Base-by-base conservation (phyloP, 352 stramenopile species). In the Globisporangium barbulae region DNA sequence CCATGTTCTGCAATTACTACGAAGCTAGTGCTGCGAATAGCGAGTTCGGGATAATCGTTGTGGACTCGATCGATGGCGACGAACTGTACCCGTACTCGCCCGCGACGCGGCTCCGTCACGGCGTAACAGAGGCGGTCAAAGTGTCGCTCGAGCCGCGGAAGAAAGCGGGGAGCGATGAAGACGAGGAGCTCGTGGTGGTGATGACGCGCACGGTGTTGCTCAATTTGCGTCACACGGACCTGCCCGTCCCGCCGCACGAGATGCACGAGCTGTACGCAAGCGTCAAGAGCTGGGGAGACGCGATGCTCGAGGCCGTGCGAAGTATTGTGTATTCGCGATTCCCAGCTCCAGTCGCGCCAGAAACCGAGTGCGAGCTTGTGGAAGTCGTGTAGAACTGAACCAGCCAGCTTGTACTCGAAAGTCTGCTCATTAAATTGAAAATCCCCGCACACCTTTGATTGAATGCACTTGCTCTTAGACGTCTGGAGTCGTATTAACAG, bases 41-140 rank as follows among this genome's bases (percentile, higher is more conserved):
- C 2, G 47, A 50, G 28, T 13, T 31, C 12, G 59, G 48, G 5
- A 33, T 65, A 22, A 49, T 65, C 37, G 49, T 57, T 6, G 59
- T 17, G 3, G 41, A 52, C 35, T 65, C 35, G 33, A 35, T 65
- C 19, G 35, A 65, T 21, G 39, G 52, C 0, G 49, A 65, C 25
- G 49, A 53, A 15, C 35, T 58, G 10, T 42, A 35, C 15, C 59
- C 59, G 22, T 59, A 65, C 42, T 65, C 59, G 1, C 37, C 59
- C 0, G 25, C 5, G n/a, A 42, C 39, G 10, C 59, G 31, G 6
- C 6, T 59, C 0, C 59, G 49, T 4, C 33, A 65, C 15, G 48
- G 59, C 17, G 22, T 53, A 19, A 65, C 50, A 19, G 37, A 2
- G 6, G 8, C 48, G 35, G 35, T 53, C 8, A 49, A 5, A 8